Base-by-base conservation (phyloP, 1,139 yeast species). In the Yamadazyma spencermartinsiae region DNA sequence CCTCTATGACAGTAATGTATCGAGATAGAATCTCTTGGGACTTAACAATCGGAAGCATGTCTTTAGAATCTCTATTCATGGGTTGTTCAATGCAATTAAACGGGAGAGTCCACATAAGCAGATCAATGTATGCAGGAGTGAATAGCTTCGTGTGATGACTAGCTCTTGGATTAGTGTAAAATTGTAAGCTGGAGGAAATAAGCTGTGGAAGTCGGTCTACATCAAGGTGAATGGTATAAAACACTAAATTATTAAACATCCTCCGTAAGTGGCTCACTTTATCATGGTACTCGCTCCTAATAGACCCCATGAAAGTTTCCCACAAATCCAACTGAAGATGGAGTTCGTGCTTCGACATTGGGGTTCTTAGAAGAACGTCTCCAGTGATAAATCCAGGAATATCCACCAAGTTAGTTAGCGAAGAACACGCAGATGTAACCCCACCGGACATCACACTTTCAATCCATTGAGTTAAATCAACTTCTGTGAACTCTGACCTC, bases 321-420 rank as follows among this genome's bases (percentile, higher is more conserved):
- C 76, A 72, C 9, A 72, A 41, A 36, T 70, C 76, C 7, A 54
- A 40, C 44, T 69, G 76, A 11, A 69, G 52, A 3, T 56, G 45
- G 15, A 58, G 51, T 33, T 72, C 76, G 14, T 55, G 50, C 23
- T 47, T 46, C 5, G 63, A 55, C 39, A 53, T 49, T 0, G 76
- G 74, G 1, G 73, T 60, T 32, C 76, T 53, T 2, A 59, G 44
- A 2, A 69, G 46, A 3, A 71, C 48, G 45, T 71, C 74, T 4
- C 60, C 50, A 4, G 63, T 41, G 2, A 72, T 55, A 45, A 63
- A 66, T 1, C 66, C 55, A 0, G 77, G 76, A 14, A 68, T 64
- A n/a, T 56, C 48, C 0, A 56, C 44, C 14, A 56, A 44, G 28
- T 58, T 50, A 1, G 58, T 43, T 14, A 71, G 49, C 3, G 55